Percentiles rank a stretch among this genome's conserved stretches.
Evolutionary conservation across 1,284 basidiomycete genomes (phyloP).

Genomic region (Meripilus lineatus): DNA sequence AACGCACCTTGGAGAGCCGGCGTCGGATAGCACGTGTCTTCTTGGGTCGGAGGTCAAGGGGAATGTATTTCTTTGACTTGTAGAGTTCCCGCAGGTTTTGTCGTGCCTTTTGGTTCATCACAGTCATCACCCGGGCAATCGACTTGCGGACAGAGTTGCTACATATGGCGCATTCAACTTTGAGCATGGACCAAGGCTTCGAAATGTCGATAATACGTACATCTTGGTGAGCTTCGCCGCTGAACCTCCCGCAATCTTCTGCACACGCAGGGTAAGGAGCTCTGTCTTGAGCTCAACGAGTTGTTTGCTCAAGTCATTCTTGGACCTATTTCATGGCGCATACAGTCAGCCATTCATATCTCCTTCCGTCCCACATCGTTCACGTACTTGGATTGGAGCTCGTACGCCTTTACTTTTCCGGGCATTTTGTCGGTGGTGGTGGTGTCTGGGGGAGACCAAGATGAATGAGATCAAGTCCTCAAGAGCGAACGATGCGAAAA

Average conservation of each 20-base stretch:
- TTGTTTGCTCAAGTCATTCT: conserved; percentile 96
- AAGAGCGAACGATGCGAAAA: no score
- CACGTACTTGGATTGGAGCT: conserved; percentile 94
- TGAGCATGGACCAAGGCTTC: conserved; percentile 6
- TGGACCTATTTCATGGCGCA: conserved; percentile 59
- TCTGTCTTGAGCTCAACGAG: conserved; percentile 94
- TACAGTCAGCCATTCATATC: conserved; percentile 7
- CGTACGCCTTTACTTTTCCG: conserved; percentile 94
- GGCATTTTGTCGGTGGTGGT: conserved; percentile 55
- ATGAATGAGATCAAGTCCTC: no score
- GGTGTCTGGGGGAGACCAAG: no score
- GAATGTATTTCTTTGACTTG: conserved; percentile 96
- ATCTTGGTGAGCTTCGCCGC: conserved; percentile 97
- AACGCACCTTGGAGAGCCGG: conserved; percentile 86
- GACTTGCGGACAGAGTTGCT: conserved; percentile 98
- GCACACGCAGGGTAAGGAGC: conserved; percentile 90
- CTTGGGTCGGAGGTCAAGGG: conserved; percentile 97
- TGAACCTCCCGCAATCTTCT: conserved; percentile 97
- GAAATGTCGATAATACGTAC: conserved; percentile 63
- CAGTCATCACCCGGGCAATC: conserved; percentile 97
- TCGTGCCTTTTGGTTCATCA: conserved; percentile 98
- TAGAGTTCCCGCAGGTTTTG: conserved; percentile 97
- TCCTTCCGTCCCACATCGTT: conserved; percentile 1
- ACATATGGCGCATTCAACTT: conserved; percentile 8
- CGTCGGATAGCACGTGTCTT: conserved; percentile 97